phyloP scores from a whole-genome alignment of 495 filamentous ascomycete species.

The Xylaria grammica region DNA sequence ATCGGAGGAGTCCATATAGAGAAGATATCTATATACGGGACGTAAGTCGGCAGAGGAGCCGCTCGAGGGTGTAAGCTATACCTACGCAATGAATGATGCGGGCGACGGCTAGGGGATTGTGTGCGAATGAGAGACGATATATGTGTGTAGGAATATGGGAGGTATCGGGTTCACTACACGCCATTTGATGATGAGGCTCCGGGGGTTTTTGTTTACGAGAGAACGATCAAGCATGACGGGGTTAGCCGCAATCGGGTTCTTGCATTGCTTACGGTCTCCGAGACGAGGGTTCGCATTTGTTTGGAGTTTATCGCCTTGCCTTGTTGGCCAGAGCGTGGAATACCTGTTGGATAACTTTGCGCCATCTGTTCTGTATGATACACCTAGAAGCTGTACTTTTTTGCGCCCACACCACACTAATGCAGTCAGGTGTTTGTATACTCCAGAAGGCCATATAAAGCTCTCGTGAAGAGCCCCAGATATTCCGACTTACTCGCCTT shows the following conservation, averaged over 20 bases:
- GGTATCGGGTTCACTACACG: neutral
- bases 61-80: constrained; percentile 27
- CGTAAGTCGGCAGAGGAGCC: constrained; percentile 38
- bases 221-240: neutral
- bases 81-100: neutral
- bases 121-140: constrained; percentile 7
- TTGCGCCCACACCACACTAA: no score
- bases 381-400: neutral
- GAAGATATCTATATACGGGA: constrained; percentile 39
- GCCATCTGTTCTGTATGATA: neutral
- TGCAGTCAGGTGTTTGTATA: neutral
- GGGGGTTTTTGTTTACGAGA: neutral
- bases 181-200: neutral
- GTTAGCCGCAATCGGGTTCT: neutral
- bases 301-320: neutral
- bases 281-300: neutral
- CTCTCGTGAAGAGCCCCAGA: no score
- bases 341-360: neutral
- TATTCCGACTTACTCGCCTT: no score
- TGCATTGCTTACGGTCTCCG: neutral
- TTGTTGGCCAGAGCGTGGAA: neutral
- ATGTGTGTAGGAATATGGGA: neutral
- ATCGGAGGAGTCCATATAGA: constrained; percentile 37
- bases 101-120: neutral
- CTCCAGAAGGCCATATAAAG: neutral